phyloP scores from a whole-genome alignment of 169 alveolate species.

The Plasmodium sp. region DNA sequence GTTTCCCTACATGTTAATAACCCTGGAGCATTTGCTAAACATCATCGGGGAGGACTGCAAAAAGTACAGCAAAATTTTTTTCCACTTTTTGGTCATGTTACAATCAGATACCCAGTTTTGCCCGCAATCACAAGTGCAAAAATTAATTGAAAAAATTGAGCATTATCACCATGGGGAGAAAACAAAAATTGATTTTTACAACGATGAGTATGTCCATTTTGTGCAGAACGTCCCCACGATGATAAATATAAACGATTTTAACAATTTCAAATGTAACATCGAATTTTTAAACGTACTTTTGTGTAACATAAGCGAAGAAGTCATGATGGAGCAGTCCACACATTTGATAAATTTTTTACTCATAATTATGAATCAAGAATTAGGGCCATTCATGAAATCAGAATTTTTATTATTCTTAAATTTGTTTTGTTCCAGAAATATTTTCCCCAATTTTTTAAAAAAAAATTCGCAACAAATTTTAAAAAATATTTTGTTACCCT shows the following conservation, averaged over 20 bases:
- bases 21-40: conserved; percentile 17
- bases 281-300: conserved; percentile 30
- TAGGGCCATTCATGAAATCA: conserved; percentile 49
- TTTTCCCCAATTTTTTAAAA: conserved; percentile 23
- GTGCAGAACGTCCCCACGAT: conserved; percentile 13
- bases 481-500: conserved; percentile 38
- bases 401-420: conserved; percentile 66
- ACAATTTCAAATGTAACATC: conserved; percentile 45
- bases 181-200: conserved; percentile 23
- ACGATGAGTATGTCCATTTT: conserved; percentile 25
- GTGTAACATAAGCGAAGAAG: conserved; percentile 31
- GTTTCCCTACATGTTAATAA: conserved; percentile 36
- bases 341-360: conserved; percentile 13
- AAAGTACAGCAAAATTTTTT: conserved; percentile 41
- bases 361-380: conserved; percentile 23
- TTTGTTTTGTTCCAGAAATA: conserved; percentile 34
- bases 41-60: conserved; percentile 44
- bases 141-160: conserved; percentile 50
- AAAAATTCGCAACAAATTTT: conserved; percentile 22
- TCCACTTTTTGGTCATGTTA: conserved; percentile 51
- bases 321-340: conserved; percentile 12
- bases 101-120: conserved; percentile 20
- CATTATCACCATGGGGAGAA: conserved; percentile 4
- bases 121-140: conserved; percentile 9
- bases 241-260: conserved; percentile 32